A percentile compares a stretch with the other conserved stretches of the same genome.
Conservation (phyloP, 1,139 yeast species). For the Suzukiozyma palmioleophila region DNA sequence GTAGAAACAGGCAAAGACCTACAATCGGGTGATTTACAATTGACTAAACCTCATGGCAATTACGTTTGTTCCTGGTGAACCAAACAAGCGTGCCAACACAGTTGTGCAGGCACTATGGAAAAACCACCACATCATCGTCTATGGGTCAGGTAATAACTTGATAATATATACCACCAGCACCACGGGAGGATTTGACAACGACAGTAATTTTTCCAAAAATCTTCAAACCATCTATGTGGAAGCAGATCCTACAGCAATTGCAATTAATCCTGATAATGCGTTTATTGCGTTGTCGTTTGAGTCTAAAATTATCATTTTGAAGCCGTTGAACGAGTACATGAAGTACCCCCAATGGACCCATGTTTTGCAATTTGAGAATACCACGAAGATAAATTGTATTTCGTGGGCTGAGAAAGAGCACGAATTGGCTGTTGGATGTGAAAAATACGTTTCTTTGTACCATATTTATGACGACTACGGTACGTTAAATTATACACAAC, state of each 20-base stretch:
- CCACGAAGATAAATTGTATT: constrained; percentile 39
- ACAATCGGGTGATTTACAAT: too few species aligned
- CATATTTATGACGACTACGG: constrained; percentile 46
- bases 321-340: constrained; percentile 44
- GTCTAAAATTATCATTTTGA: constrained; percentile 29
- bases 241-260: constrained; percentile 62
- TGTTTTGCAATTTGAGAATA: constrained; percentile 22
- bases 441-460: constrained; percentile 48
- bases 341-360: constrained; percentile 48
- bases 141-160: constrained; percentile 86
- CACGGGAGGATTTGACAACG: constrained; percentile 8
- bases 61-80: constrained; percentile 82
- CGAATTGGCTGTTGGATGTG: constrained; percentile 63
- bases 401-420: constrained; percentile 62
- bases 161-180: constrained; percentile 41
- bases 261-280: constrained; percentile 58
- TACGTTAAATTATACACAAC: constrained; percentile 21
- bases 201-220: constrained; percentile 23
- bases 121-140: constrained; percentile 58
- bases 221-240: constrained; percentile 77
- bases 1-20: too few species aligned
- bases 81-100: constrained; percentile 53
- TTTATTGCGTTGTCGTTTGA: constrained; percentile 45
- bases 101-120: constrained; percentile 69
- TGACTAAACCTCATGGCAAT: constrained; percentile 42